Evolutionary conservation across 78 protist species (phyloP).

Genomic region (Salpingoeca rosetta): DNA sequence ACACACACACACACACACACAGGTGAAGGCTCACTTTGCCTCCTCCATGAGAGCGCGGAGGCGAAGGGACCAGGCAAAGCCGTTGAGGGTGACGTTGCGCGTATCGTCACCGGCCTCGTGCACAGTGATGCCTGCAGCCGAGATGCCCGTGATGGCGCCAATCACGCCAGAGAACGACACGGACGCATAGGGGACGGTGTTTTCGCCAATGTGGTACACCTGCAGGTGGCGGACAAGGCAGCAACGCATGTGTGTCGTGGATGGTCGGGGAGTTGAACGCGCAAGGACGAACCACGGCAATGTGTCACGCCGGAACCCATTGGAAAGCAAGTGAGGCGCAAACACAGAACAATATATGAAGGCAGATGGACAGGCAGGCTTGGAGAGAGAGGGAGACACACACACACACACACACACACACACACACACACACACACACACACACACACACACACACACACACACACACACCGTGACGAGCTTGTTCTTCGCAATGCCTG

Average conservation of each 20-base stretch:
- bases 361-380: too few relatives aligned
- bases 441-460: background rate
- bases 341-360: too few relatives aligned
- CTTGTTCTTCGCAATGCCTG: conserved; percentile 45
- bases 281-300: too few relatives aligned
- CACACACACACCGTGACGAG: conserved; percentile 15
- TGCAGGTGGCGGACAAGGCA: background rate
- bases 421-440: background rate
- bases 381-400: too few relatives aligned
- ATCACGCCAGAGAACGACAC: conserved; percentile 40
- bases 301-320: too few relatives aligned
- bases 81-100: conserved; percentile 35
- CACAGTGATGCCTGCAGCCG: conserved; percentile 36
- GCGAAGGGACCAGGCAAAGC: conserved; percentile 48
- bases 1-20: too few relatives aligned
- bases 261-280: too few relatives aligned
- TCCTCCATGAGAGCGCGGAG: conserved; percentile 44
- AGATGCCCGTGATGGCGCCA: conserved; percentile 54
- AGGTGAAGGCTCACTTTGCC: too few relatives aligned
- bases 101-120: conserved; percentile 45
- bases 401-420: too few relatives aligned
- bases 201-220: conserved; percentile 23
- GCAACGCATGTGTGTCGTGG: background rate
- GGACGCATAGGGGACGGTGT: background rate
- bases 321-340: too few relatives aligned